Conservation (phyloP, 805 yeast genomes). For the Saccharomyces jurei region DNA sequence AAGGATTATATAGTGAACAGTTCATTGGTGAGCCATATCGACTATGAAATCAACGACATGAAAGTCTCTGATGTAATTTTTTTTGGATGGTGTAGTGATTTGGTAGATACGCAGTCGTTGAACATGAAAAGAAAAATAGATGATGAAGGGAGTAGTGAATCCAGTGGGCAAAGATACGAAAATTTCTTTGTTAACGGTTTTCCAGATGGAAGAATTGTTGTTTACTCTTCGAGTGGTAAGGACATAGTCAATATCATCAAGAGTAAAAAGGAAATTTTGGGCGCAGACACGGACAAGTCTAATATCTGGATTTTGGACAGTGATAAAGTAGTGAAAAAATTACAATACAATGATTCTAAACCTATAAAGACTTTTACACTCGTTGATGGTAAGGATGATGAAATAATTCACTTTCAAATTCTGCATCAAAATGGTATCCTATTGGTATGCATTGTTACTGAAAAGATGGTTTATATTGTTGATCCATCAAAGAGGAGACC, state of each 20-base stretch:
- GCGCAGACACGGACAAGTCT: constrained; percentile 29
- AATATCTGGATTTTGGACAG: constrained; percentile 30
- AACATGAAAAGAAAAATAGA: constrained; percentile 20
- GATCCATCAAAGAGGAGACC: constrained; percentile 44
- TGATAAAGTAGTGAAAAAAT: constrained; percentile 29
- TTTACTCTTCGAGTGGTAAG: constrained; percentile 28
- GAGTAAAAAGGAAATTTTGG: constrained; percentile 31
- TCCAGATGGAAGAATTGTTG: constrained; percentile 25
- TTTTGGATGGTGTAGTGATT: constrained; percentile 22
- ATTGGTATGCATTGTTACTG: constrained; percentile 25
- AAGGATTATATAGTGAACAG: constrained; percentile 23
- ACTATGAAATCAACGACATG: constrained; percentile 28
- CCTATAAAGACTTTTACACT: constrained; percentile 32
- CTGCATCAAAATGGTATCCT: constrained; percentile 15
- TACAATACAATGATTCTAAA: constrained; percentile 24
- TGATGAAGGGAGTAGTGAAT: constrained; percentile 5
- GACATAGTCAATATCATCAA: constrained; percentile 32
- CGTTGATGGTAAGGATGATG: constrained; percentile 26
- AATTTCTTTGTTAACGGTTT: constrained; percentile 25
- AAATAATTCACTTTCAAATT: constrained; percentile 25
- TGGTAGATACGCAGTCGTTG: constrained; percentile 1
- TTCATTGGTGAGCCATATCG: constrained; percentile 24
- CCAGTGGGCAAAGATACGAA: constrained; percentile 8
- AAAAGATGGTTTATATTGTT: constrained; percentile 48
- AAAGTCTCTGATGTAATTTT: constrained; percentile 19